Base-by-base conservation (phyloP, 768 basidiomycete species). In the Naganishia kalamii region DNA sequence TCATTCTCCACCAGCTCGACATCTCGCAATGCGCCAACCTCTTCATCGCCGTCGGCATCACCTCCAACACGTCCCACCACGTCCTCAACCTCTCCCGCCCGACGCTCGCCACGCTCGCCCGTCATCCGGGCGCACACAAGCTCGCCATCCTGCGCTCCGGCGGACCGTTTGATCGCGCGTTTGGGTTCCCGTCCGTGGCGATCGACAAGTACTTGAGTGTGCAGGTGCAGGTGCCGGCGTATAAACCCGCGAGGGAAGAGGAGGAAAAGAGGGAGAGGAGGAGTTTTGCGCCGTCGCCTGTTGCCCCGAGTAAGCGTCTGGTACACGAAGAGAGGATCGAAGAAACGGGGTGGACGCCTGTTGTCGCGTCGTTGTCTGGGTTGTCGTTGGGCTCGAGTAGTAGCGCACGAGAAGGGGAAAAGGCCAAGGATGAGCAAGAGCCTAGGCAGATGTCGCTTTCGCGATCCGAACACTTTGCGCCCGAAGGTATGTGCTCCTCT, bases 11-110 rank as follows among this genome's bases (percentile, higher is more conserved):
- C 19, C 54, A 57, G 12, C 37, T 57, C n/a, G 21, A 25, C 2
- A 40, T 57, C 54, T 21, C 35, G 5, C 35, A 57, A 57, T 57
- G 54, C 54, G n/a, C 54, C 17, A 33, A 57, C 54, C 19, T 57
- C 5, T 57, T 57, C 37, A 19, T 57, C 2, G 54, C 54, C 1
- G 54, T 57, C 33, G 54, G 54, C 10, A 57, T 57, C 21, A 57
- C 54, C 21, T 57, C 54, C 17, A 57, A 57, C 54, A 7, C 5
- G 21, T 15, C n/a, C 2, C 54, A 57, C 54, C 4, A 40, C 15
- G 54, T 57, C 0, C 33, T 57, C 35, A 57, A 57, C 54, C 6
- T 57, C 37, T 57, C 54, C 54, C 54, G 35, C 17, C 8, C 54
- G 4, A 57, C 54, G 1, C 21, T 57, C 37, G 21, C 10, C 23